Base-by-base conservation (phyloP, 768 basidiomycete genomes). In the Nidularia sp. region DNA sequence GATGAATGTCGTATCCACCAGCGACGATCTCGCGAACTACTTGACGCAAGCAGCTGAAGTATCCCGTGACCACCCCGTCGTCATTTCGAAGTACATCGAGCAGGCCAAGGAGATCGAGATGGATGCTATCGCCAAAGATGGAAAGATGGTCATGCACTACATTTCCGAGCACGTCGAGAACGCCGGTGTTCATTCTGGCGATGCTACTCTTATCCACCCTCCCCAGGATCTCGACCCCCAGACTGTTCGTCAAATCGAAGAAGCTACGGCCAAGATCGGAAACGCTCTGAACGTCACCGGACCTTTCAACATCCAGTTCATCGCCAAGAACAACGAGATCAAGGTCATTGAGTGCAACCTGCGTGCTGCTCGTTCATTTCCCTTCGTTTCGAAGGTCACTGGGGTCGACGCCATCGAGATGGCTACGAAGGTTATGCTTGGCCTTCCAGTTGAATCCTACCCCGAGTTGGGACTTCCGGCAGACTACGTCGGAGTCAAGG, bases 41-140 rank as follows among this genome's bases (percentile, higher is more conserved):
- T 80, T 99, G 53, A 89, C 88, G 1, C 95, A 93, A 71, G 97
- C 97, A 15, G 89, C 95, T 18, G 94, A 91, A 50, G 94, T 99
- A 52, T 99, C 97, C 42, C 86, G 91, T 45, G 93, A 95, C 33
- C 50, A 51, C 25, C 50, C 50, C 12, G 41, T 51, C 7, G 50
- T 99, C 60, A 98, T 98, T 70, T 90, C 92, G 57, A 99, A 99
- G 70, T 99, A 97, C 74, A 97, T 99, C 67, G 96, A 98, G 68
- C 92, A 97, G 67, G 97, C 97, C 32, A 98, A 99, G 78, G 97
- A 99, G 73, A 99, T 99, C 59, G 97, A 99, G 77, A 98, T 99
- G 93, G 97, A 99, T 63, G 97, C 97, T 18, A 85, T 99, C 36
- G 97, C 97, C 34, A 90, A 90, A 70, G 92, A 93, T 63, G 96